These are phyloP conservation scores for Sphenostylis stenocarpa DNA, from an alignment of 306 rosid species.

Conservation along the genomic window DNA sequence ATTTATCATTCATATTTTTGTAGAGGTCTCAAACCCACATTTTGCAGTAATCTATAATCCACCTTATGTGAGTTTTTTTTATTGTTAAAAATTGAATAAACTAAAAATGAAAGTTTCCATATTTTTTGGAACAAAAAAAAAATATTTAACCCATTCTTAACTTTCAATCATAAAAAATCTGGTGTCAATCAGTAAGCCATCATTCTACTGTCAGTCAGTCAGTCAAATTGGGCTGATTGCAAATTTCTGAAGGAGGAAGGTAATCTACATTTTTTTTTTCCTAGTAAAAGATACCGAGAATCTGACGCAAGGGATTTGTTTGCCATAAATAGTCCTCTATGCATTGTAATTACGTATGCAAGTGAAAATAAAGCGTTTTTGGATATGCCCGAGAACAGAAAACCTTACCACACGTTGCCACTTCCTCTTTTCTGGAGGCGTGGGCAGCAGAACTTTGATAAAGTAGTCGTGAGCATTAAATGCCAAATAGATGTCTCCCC, in stretches of 20 bases:
- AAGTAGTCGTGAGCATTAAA: slow-evolving; percentile 81
- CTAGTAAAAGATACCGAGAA: background rate
- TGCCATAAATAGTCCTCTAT: background rate
- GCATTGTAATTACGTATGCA: slow-evolving; percentile 24
- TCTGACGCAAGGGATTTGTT: background rate
- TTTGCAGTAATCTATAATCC: too few species aligned
- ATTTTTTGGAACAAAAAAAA: too few species aligned
- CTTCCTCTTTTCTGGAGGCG: slow-evolving; percentile 59
- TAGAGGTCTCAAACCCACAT: too few species aligned
- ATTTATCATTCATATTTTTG: too few species aligned
- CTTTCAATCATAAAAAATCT: too few species aligned
- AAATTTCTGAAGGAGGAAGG: background rate
- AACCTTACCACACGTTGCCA: slow-evolving; percentile 95
- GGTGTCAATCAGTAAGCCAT: too few species aligned
- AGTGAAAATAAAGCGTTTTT: background rate
- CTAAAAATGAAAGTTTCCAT: too few species aligned
- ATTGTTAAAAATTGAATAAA: too few species aligned
- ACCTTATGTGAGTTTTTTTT: too few species aligned
- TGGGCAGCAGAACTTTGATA: slow-evolving; percentile 53
- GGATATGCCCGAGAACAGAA: slow-evolving; percentile 4
- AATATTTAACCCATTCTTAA: too few species aligned
- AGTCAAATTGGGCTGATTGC: too few species aligned
- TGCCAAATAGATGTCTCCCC: slow-evolving; percentile 82
- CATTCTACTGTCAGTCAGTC: too few species aligned
- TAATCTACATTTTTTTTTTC: background rate